phyloP scores from a whole-genome alignment of 768 basidiomycete species.

The Crassisporium funariophilum region DNA sequence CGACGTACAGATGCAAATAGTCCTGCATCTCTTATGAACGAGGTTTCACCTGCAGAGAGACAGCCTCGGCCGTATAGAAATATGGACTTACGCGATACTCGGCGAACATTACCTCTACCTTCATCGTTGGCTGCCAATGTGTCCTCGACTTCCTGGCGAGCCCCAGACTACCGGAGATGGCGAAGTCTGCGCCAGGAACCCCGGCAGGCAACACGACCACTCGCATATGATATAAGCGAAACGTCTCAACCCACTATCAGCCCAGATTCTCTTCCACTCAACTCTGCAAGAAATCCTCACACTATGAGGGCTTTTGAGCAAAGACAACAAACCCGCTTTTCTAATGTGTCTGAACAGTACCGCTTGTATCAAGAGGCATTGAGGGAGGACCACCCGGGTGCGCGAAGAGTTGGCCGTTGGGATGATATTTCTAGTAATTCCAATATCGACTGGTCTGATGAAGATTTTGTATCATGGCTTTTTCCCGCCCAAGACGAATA shows the following conservation, averaged over 20 bases:
- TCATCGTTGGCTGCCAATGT: neutral
- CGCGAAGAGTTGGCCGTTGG: conserved; percentile 21
- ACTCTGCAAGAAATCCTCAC: neutral
- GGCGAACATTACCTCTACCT: neutral
- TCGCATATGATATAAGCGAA: neutral
- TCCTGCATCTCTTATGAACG: conserved; percentile 1
- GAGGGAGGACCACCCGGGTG: neutral
- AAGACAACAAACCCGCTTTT: neutral
- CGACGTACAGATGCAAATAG: neutral
- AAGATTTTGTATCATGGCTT: conserved; percentile 35
- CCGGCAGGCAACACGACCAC: neutral
- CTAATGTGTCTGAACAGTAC: conserved; percentile 1
- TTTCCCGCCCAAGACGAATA: conserved; percentile 20
- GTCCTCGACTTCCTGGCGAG: conserved; percentile 7
- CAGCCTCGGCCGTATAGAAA: neutral
- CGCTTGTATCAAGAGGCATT: conserved; percentile 5
- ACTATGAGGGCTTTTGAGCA: neutral
- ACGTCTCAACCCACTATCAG: neutral
- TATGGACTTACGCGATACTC: conserved; percentile 1
- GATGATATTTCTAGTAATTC: conserved; percentile 43
- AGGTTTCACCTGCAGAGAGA: conserved; percentile 6
- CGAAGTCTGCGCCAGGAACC: conserved; percentile 14
- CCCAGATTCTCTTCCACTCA: neutral
- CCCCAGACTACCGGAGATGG: conserved; percentile 24
- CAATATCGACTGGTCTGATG: conserved; percentile 41